Evolutionary conservation across 805 yeast genomes (phyloP).

Genomic region (Alloascoidea africana): DNA sequence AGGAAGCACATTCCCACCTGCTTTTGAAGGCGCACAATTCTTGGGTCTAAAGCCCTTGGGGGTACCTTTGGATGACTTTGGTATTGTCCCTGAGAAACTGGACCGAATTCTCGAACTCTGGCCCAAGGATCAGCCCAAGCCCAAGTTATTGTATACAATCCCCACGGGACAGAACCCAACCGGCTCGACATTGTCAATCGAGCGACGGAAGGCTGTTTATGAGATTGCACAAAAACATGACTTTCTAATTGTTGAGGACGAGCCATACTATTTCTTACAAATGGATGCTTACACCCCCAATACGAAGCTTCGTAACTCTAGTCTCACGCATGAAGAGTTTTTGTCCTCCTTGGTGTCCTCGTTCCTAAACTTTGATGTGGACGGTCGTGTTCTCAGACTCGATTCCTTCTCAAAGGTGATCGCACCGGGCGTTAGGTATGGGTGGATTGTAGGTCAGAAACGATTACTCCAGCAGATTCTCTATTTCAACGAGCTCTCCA

Average conservation of each 20-base stretch:
- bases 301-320: slow-evolving; percentile 23
- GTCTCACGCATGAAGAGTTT: slow-evolving; percentile 48
- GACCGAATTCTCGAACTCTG: slow-evolving; percentile 50
- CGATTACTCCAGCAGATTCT: slow-evolving; percentile 46
- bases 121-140: slow-evolving; percentile 54
- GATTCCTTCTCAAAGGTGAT: slow-evolving; percentile 86
- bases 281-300: slow-evolving; percentile 63
- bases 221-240: slow-evolving; percentile 74
- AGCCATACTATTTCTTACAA: slow-evolving; percentile 93
- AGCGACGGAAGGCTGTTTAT: slow-evolving; percentile 69
- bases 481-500: slow-evolving; percentile 65
- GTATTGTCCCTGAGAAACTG: slow-evolving; percentile 61
- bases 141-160: slow-evolving; percentile 79
- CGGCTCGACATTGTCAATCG: slow-evolving; percentile 66
- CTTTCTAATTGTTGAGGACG: slow-evolving; percentile 81
- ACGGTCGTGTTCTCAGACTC: slow-evolving; percentile 80
- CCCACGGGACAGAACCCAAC: slow-evolving; percentile 98
- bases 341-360: slow-evolving; percentile 56
- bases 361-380: slow-evolving; percentile 59
- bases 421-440: slow-evolving; percentile 83
- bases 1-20: slow-evolving; percentile 71
- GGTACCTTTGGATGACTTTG: slow-evolving; percentile 63
- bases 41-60: slow-evolving; percentile 57
- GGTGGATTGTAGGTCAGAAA: slow-evolving; percentile 76
- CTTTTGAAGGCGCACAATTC: slow-evolving; percentile 69